These are phyloP conservation scores for Nigrospora sphaerica DNA, from an alignment of 2,329 filamentous ascomycete species.

Conservation along the genomic window DNA sequence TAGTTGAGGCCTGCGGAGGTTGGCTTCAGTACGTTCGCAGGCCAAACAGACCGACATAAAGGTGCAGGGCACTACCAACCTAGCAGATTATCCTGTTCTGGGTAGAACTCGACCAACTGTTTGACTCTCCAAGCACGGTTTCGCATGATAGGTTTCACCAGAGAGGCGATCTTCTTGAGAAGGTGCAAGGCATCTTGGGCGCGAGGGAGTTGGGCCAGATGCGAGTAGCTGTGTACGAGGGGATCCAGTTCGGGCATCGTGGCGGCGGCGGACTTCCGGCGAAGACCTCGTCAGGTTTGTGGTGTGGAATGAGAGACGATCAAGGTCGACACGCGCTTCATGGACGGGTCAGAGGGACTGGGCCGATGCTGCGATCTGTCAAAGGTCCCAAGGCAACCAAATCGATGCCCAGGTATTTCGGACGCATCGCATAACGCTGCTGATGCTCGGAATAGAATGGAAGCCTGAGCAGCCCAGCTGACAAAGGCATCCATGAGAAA, in stretches of 20 bases:
- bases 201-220: conserved; percentile 38
- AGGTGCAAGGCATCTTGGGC: conserved; percentile 47
- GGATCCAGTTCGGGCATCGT: conserved; percentile 37
- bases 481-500: too few relatives aligned
- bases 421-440: too few relatives aligned
- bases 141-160: conserved; percentile 93
- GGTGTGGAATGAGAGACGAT: background rate
- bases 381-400: background rate
- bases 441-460: too few relatives aligned
- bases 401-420: background rate
- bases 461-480: too few relatives aligned
- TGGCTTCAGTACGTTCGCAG: too few relatives aligned
- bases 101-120: conserved; percentile 79
- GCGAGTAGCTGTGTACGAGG: conserved; percentile 39
- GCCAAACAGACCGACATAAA: background rate
- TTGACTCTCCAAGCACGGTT: conserved; percentile 74
- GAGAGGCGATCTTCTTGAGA: conserved; percentile 73
- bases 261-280: background rate
- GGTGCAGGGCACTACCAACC: conserved; percentile 35
- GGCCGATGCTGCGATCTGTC: background rate
- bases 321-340: background rate
- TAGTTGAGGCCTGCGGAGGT: conserved; percentile 60
- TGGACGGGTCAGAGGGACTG: background rate
- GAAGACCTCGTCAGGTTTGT: background rate
- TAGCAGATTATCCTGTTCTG: conserved; percentile 63